Evolutionary conservation across 495 filamentous ascomycete genomes (phyloP).

Genomic region (Lindgomyces ingoldianus): DNA sequence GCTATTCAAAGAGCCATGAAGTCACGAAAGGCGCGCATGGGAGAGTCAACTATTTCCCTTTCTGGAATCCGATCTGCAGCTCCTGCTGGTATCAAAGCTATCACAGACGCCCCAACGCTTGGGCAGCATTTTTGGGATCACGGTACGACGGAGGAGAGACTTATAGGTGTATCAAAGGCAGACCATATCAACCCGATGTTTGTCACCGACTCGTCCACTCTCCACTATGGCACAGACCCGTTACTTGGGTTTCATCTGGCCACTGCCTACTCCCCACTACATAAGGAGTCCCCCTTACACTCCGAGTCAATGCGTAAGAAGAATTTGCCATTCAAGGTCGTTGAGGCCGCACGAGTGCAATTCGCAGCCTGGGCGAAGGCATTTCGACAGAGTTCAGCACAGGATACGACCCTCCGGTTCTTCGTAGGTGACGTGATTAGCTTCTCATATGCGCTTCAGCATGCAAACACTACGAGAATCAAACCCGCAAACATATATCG

Average conservation of each 20-base stretch:
- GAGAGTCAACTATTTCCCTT: constrained; percentile 25
- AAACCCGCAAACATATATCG: constrained; percentile 16
- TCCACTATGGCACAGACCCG: constrained; percentile 38
- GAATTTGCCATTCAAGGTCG: background rate
- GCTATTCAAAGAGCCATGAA: constrained; percentile 3
- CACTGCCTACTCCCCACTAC: constrained; percentile 22
- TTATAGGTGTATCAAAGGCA: background rate
- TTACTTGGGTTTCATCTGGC: constrained; percentile 37
- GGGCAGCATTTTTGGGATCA: constrained; percentile 45
- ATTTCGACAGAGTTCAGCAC: background rate
- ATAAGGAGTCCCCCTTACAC: background rate
- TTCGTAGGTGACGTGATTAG: background rate
- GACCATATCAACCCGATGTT: constrained; percentile 45
- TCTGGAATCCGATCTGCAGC: constrained; percentile 4
- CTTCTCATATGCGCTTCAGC: background rate
- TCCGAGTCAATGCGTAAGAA: background rate
- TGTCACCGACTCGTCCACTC: constrained; percentile 7
- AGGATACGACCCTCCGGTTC: background rate
- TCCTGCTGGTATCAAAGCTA: background rate
- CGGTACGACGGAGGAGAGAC: constrained; percentile 34
- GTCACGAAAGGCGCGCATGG: background rate
- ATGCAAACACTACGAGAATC: background rate
- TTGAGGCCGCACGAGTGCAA: background rate
- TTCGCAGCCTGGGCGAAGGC: constrained; percentile 1
- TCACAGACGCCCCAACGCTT: constrained; percentile 36